A percentile compares a stretch with the other conserved stretches of the same genome.
phyloP scores from a whole-genome alignment of 805 yeast species.

The Wickerhamiella vanderwaltii region DNA sequence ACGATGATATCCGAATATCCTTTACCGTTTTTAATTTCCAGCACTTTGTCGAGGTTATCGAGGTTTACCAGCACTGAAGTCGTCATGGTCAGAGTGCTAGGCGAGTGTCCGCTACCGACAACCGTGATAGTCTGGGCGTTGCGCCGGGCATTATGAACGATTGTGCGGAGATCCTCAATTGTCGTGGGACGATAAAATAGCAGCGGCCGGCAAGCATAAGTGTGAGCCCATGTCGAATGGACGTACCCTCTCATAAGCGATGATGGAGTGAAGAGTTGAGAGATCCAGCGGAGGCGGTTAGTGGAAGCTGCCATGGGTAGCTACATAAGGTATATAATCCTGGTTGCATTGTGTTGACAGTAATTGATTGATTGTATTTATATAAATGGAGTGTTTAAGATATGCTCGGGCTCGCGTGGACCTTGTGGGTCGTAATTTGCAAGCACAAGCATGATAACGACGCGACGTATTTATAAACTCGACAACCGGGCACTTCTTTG shows the following conservation, averaged over 20 bases:
- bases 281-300: no score
- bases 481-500: no score
- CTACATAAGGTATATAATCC: no score
- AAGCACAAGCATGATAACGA: no score
- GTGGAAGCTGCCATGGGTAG: no score
- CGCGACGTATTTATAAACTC: no score
- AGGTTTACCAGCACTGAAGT: slow-evolving; percentile 77
- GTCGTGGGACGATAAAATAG: slow-evolving; percentile 65
- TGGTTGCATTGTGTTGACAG: no score
- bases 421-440: no score
- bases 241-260: not conserved
- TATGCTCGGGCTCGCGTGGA: no score
- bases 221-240: slow-evolving; percentile 83
- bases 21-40: slow-evolving; percentile 37
- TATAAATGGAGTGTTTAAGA: no score
- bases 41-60: slow-evolving; percentile 56
- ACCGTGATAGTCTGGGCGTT: slow-evolving; percentile 57
- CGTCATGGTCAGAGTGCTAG: slow-evolving; percentile 81
- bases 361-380: no score
- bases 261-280: slow-evolving; percentile 17
- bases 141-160: slow-evolving; percentile 54
- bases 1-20: slow-evolving; percentile 81
- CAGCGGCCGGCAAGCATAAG: slow-evolving; percentile 65
- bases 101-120: slow-evolving; percentile 93
- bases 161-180: slow-evolving; percentile 51